Percentiles rank a stretch among this genome's conserved stretches.
Evolutionary conservation across 2,329 filamentous ascomycete species (phyloP).

Genomic region (Sarocladium oryzae): DNA sequence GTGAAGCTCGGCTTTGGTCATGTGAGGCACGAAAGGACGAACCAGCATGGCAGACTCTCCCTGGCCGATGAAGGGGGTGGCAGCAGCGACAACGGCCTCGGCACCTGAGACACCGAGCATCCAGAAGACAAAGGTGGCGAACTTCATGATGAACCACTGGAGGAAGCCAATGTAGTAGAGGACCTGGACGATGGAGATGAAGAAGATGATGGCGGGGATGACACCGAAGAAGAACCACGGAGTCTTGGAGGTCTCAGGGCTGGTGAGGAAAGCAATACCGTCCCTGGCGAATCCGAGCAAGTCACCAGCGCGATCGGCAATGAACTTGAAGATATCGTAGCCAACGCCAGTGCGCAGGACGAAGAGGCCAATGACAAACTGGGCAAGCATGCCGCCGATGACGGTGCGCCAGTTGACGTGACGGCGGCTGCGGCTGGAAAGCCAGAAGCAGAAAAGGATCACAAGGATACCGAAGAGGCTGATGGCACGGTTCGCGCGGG

Average conservation of each 20-base stretch:
- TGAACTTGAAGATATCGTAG: slow-evolving; percentile 87
- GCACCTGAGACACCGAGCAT: slow-evolving; percentile 78
- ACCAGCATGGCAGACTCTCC: slow-evolving; percentile 93
- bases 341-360: slow-evolving; percentile 75
- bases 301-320: slow-evolving; percentile 66
- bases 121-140: slow-evolving; percentile 90
- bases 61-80: slow-evolving; percentile 90
- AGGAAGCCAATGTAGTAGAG: slow-evolving; percentile 74
- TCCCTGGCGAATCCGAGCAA: slow-evolving; percentile 70
- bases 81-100: slow-evolving; percentile 88
- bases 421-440: slow-evolving; percentile 63
- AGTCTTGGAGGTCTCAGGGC: slow-evolving; percentile 34
- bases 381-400: slow-evolving; percentile 79
- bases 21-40: slow-evolving; percentile 74
- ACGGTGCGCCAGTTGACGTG: slow-evolving; percentile 69
- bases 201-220: slow-evolving; percentile 92
- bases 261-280: slow-evolving; percentile 64
- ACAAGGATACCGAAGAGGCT: slow-evolving; percentile 73
- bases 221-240: slow-evolving; percentile 71
- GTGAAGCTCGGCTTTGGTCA: slow-evolving; percentile 83
- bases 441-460: slow-evolving; percentile 61
- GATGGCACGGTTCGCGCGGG: slow-evolving; percentile 69
- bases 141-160: slow-evolving; percentile 86
- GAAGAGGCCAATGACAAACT: slow-evolving; percentile 85
- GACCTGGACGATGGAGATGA: slow-evolving; percentile 85